Base-by-base conservation (phyloP, 441 rosid species). In the Populus tomentosa region DNA sequence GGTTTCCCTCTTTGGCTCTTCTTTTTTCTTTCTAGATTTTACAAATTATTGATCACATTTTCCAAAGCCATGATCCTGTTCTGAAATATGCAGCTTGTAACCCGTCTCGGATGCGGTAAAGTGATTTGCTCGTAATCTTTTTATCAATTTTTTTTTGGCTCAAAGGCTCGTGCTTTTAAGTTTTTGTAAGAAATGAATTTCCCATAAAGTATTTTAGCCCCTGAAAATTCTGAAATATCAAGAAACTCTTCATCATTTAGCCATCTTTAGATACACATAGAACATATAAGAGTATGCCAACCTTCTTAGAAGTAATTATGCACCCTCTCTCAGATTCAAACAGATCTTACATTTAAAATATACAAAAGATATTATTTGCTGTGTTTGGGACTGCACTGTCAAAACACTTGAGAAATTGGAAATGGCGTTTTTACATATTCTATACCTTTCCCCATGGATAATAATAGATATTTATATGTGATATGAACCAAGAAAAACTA, bases 381-480 rank as follows among this genome's bases (percentile, higher is more conserved):
- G 73, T 69, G 67, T 40, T 10, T 1, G 71, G 77, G 67, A 20
- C 23, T 7, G 62, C 62, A 0, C 62, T 56, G 10, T 64, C 28
- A 26, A 23, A 64, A 73, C 56, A 59, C 67, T 30, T 61, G 56
- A n/a, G 67, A 62, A 73, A 73, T 9, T 3, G 35, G 76, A 23
- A 46, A 30, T 26, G 63, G 30, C n/a, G 30, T 30, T 66, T 75
- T 66, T 75, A 30, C 42, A 66, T 24, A 66, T 14, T 68, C 67
- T 67, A 13, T 75, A 50, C 21, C 70, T 74, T 26, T 16, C 61
- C 50, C 50, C 53, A 21, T 46, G 7, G 46, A n/a, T 20, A 8
- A 20, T n/a, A 9, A 21, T 67, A 7, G 78, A 70, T 28, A 46
- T 28, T 73, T 56, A 32, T 28, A 75, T 53, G 72, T 53, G 80